Evolutionary conservation across 148 eudicot genomes (phyloP).

Genomic region (Nyssa sinensis): DNA sequence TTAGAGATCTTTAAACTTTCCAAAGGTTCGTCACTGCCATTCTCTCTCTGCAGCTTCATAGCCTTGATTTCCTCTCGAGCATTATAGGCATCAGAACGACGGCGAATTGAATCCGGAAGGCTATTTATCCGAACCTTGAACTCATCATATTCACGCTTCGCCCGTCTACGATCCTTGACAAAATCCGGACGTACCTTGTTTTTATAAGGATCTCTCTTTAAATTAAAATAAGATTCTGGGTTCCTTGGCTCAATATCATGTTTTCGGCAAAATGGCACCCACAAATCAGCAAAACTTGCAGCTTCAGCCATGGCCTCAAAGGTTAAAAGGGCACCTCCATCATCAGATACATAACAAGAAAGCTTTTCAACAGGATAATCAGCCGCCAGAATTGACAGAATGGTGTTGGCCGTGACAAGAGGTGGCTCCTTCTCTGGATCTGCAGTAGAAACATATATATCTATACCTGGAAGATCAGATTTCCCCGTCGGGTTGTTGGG

Average conservation of each 20-base stretch:
- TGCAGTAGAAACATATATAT: constrained; percentile 87
- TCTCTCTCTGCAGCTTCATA: constrained; percentile 71
- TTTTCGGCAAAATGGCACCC: constrained; percentile 94
- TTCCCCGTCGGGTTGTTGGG: constrained; percentile 72
- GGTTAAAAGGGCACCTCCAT: constrained; percentile 86
- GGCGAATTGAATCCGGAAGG: constrained; percentile 82
- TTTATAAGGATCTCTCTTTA: constrained; percentile 85
- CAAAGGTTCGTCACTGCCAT: constrained; percentile 47
- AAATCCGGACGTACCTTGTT: constrained; percentile 76
- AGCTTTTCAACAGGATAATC: constrained; percentile 94
- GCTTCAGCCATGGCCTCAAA: constrained; percentile 99
- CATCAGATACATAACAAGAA: constrained; percentile 91
- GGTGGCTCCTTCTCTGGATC: constrained; percentile 98
- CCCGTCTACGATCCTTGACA: constrained; percentile 88
- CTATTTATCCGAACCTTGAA: constrained; percentile 91
- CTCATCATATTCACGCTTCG: constrained; percentile 94
- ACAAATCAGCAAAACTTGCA: constrained; percentile 87
- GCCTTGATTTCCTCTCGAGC: constrained; percentile 91
- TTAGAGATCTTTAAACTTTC: constrained; percentile 64
- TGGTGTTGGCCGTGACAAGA: constrained; percentile 87
- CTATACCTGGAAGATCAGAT: constrained; percentile 92
- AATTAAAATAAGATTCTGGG: constrained; percentile 72
- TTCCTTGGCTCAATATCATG: constrained; percentile 88
- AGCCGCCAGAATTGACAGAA: constrained; percentile 77
- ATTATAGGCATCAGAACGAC: constrained; percentile 89